A percentile compares a stretch with the other conserved stretches of the same genome.
Evolutionary conservation across 192 early-diverging fungal species (phyloP).

Genomic region (Neocallimastix lanati): DNA sequence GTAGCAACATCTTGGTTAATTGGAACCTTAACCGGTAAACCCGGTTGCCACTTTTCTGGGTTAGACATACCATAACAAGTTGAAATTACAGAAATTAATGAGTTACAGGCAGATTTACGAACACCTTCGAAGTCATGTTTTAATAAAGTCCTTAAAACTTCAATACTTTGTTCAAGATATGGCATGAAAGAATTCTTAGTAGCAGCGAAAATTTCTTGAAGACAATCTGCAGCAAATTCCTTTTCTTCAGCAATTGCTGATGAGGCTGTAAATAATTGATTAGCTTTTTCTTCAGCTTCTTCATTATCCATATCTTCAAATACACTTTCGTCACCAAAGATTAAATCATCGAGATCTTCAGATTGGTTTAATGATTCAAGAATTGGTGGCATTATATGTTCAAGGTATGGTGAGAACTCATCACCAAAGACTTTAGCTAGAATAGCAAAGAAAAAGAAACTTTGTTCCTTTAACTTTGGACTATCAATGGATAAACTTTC

Average conservation of each 20-base stretch:
- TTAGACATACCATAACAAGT: conserved; percentile 59
- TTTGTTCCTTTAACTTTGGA: conserved; percentile 60
- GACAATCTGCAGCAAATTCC: conserved; percentile 73
- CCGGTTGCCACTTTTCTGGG: conserved; percentile 48
- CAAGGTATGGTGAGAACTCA: conserved; percentile 63
- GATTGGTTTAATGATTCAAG: conserved; percentile 53
- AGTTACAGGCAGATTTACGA: conserved; percentile 51
- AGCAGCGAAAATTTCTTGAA: conserved; percentile 70
- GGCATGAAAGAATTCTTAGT: conserved; percentile 60
- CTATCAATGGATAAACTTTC: conserved; percentile 59
- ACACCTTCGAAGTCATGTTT: conserved; percentile 66
- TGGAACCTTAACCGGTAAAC: conserved; percentile 24
- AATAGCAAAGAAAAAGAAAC: conserved; percentile 70
- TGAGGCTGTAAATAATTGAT: conserved; percentile 28
- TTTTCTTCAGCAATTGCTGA: conserved; percentile 82
- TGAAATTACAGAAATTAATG: conserved; percentile 55
- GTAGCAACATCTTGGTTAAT: conserved; percentile 56
- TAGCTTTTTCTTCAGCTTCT: conserved; percentile 12
- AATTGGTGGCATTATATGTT: conserved; percentile 58
- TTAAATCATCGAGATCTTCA: conserved; percentile 24
- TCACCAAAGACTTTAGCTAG: conserved; percentile 60
- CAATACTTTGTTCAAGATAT: conserved; percentile 53
- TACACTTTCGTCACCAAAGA: not conserved
- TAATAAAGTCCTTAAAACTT: conserved; percentile 44
- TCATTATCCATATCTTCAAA: conserved; percentile 14